Base-by-base conservation (phyloP, 345 rosid genomes). In the Gossypium raimondii region DNA sequence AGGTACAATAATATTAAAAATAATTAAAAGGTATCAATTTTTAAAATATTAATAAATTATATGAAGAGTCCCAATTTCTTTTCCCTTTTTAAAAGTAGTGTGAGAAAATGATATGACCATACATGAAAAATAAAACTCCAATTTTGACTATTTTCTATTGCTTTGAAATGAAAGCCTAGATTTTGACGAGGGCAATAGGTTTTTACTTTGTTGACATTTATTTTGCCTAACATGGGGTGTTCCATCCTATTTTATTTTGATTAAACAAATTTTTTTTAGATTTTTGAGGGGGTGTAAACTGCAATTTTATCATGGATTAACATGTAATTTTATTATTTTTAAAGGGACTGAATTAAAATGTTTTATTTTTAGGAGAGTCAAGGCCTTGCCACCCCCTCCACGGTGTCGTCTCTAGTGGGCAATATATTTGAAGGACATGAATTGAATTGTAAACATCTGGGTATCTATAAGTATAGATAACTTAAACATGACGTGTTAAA, bases 351-450 rank as follows among this genome's bases (percentile, higher is more conserved):
- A 34, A 4, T 34, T 34, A 7, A 34, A 34, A 34, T 5, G 1
- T 5, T 34, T 34, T 1, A 34, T 34, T 34, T 34, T 34, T 34
- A 34, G 7, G 7, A 5, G 0, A 5, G 0, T 0, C 0, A 34
- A 34, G 7, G 41, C 1, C 7, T 0, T 34, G 1, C 0, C 7
- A 1, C 7, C 0, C 41, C 1, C 1, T 34, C 0, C 6, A 3
- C 1, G 7, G 0, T 5, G 1, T 34, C 0, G 7, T 5, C 7
- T 34, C 0, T 34, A 5, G 7, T 34, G 41, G 41, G 7, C 7
- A 34, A 34, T 1, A 34, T 34, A 34, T 34, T 34, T 34, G 1
- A 34, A 34, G 7, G 41, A 34, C 7, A 34, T 34, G 41, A 1
- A 34, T 34, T 0, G 1, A 5, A 5, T 34, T 34, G 7, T 34